These are phyloP conservation scores for Microthyrium microscopicum DNA, from an alignment of 2,329 filamentous ascomycete genomes.

Conservation along the genomic window DNA sequence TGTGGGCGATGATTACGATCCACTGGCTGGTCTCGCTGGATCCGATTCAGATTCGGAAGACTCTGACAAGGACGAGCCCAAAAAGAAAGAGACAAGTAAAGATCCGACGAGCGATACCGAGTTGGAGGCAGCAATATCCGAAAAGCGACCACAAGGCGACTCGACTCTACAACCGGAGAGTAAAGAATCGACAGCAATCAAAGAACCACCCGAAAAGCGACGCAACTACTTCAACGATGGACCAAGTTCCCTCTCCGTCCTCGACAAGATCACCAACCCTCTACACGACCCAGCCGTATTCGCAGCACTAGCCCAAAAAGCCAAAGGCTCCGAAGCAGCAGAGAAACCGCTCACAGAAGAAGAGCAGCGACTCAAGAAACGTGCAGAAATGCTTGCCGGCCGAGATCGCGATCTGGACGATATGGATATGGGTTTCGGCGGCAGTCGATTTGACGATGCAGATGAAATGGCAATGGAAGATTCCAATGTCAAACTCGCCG, in stretches of 20 bases:
- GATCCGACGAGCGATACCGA: constrained; percentile 5
- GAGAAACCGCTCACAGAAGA: constrained; percentile 40
- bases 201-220: constrained; percentile 8
- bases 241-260: constrained; percentile 10
- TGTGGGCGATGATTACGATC: constrained; percentile 43
- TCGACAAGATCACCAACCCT: constrained; percentile 9
- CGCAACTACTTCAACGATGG: constrained; percentile 22
- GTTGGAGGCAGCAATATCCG: background rate
- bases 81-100: background rate
- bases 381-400: constrained; percentile 49
- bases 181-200: constrained; percentile 10
- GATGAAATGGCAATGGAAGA: constrained; percentile 54
- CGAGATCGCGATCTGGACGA: constrained; percentile 72
- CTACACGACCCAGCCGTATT: constrained; percentile 61
- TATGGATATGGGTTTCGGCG: constrained; percentile 88
- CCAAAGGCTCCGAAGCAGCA: no score
- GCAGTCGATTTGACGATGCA: constrained; percentile 71
- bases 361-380: constrained; percentile 47
- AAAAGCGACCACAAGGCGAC: constrained; percentile 1
- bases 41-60: constrained; percentile 3
- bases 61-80: constrained; percentile 15
- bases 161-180: constrained; percentile 12
- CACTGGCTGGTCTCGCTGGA: constrained; percentile 25
- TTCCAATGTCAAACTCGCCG: constrained; percentile 47
- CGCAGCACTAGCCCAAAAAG: constrained; percentile 71